Evolutionary conservation across 768 basidiomycete species (phyloP).

Genomic region (Mrakia gelida): DNA sequence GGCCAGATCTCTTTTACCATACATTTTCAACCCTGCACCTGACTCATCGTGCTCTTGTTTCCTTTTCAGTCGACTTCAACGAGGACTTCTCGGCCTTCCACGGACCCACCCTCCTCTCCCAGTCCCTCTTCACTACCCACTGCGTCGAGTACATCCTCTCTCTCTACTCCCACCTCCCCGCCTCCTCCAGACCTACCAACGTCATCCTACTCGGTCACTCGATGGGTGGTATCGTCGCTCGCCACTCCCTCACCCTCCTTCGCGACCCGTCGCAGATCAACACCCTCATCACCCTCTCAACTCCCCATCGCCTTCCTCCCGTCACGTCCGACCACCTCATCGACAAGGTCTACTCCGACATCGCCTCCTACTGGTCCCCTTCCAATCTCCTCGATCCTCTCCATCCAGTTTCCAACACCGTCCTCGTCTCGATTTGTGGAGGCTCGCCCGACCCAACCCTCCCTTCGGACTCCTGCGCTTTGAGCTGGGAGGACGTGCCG

Average conservation of each 20-base stretch:
- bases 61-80: conserved; percentile 75
- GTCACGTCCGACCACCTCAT: conserved; percentile 79
- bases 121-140: conserved; percentile 66
- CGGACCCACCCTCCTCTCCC: conserved; percentile 76
- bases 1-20: background rate
- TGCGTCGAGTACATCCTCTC: conserved; percentile 75
- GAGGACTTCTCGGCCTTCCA: conserved; percentile 96
- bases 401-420: conserved; percentile 13
- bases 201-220: conserved; percentile 87
- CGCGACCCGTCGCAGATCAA: conserved; percentile 50
- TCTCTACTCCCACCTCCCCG: conserved; percentile 54
- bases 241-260: conserved; percentile 63
- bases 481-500: conserved; percentile 45
- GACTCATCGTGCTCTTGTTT: no score
- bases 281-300: conserved; percentile 90
- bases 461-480: conserved; percentile 78
- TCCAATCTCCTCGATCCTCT: conserved; percentile 44
- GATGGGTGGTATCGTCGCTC: conserved; percentile 93
- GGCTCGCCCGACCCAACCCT: conserved; percentile 89
- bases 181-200: conserved; percentile 47
- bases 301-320: conserved; percentile 82
- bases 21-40: background rate
- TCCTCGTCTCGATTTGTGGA: conserved; percentile 75
- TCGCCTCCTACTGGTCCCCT: conserved; percentile 50
- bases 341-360: conserved; percentile 60